Percentiles rank a stretch among this genome's conserved stretches.
phyloP scores from a whole-genome alignment of 345 rosid genomes.

The Eucalyptus pauciflora region DNA sequence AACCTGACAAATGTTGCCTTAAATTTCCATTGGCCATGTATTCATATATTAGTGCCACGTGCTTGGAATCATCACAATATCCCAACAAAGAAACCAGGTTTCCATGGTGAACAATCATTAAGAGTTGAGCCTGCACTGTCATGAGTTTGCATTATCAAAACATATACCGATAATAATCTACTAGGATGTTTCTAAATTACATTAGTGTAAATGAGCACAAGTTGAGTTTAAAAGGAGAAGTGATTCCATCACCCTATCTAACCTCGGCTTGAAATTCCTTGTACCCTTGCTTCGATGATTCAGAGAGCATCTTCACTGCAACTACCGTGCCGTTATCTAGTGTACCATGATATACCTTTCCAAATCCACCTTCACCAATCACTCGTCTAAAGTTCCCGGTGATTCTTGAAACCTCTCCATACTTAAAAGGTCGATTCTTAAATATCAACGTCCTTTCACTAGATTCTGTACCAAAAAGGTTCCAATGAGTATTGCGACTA shows the following conservation, averaged over 20 bases:
- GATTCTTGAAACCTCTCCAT: constrained; percentile 14
- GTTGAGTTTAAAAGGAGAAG: neutral
- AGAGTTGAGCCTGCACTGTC: constrained; percentile 29
- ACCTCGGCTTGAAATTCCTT: constrained; percentile 19
- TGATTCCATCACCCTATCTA: neutral
- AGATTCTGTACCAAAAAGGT: neutral
- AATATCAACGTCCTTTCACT: neutral
- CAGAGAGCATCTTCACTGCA: constrained; percentile 14
- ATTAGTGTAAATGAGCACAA: neutral
- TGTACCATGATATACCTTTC: constrained; percentile 9
- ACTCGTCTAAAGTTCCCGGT: constrained; percentile 26
- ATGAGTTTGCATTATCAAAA: neutral
- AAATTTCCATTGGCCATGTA: constrained; percentile 52
- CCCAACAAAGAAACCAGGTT: constrained; percentile 45
- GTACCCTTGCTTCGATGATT: constrained; percentile 2
- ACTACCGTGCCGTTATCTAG: neutral
- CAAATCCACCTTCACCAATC: constrained; percentile 44
- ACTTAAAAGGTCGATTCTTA: constrained; percentile 9
- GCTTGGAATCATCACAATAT: constrained; percentile 30
- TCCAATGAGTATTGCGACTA: neutral
- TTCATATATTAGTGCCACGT: constrained; percentile 37
- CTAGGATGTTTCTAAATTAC: neutral
- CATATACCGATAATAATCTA: neutral
- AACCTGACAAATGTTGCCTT: constrained; percentile 19
- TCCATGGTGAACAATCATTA: constrained; percentile 50